Evolutionary conservation across 495 filamentous ascomycete species (phyloP), one percentile per base, ranked within the genome.

Genomic region (Diplogelasinospora grovesii): DNA sequence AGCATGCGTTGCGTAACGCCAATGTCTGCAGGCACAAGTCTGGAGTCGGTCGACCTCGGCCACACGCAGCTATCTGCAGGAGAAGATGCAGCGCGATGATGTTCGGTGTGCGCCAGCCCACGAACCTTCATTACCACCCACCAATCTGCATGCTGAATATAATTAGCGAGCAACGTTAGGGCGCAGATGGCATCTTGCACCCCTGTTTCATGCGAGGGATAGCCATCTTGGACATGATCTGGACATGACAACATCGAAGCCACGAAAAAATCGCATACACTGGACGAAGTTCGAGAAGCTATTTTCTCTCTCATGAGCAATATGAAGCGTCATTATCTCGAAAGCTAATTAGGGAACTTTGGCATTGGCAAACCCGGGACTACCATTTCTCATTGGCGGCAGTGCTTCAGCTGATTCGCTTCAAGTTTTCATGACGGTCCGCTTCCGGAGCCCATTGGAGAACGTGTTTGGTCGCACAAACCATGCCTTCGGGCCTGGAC

Each of bases 381-480:
- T 8, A 36, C 11, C 10, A 14, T 15, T 16, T 34, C 16, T 31
- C 23, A 49, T 55, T 55, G 52, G 52, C 35, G 29, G 31, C 10
- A 22, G 22, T 10, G 11, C 16, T 29, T 37, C 42, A 52, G 54
- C 54, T 57, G 50, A 54, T 49, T 38, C n/a, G n/a, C n/a, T n/a
- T n/a, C n/a, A n/a, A n/a, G n/a, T n/a, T n/a, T n/a, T n/a, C 8
- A 36, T 33, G 22, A 37, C 47, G 46, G 38, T 33, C 40, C 39
- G 46, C 40, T 39, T 48, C 30, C 49, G 41, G 41, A 32, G 41
- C 24, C n/a, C n/a, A n/a, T n/a, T n/a, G n/a, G n/a, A n/a, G n/a
- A n/a, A n/a, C n/a, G n/a, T n/a, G n/a, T n/a, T n/a, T n/a, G n/a
- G n/a, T n/a, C n/a, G n/a, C n/a, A n/a, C n/a, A n/a, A n/a, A n/a